Base-by-base conservation (phyloP, 2,329 filamentous ascomycete species). In the Aspergillus fructus region DNA sequence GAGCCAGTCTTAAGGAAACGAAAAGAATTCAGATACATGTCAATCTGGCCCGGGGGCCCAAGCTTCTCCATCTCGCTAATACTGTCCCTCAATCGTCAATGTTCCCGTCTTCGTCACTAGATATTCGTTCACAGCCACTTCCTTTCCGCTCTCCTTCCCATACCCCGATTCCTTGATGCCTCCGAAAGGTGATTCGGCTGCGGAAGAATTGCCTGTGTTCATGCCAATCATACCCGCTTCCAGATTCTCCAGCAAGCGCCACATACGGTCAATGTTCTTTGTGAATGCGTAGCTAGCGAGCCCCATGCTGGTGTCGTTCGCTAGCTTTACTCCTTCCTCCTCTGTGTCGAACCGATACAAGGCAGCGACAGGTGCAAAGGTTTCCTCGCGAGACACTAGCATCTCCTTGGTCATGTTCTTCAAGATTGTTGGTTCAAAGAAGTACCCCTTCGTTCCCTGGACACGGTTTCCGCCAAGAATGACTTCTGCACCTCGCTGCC, bases 151-250 rank as follows among this genome's bases (percentile, higher is more conserved):
- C 68, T 88, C 86, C 70, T 89, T 88, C 21, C 86, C 86, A 67
- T 88, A 88, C 0, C 86, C 86, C 5, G 81, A 85, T 66, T 88
- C 84, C 74, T 88, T 88, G 66, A 88, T 86, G 3, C 86, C 86
- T 17, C 86, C 86, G 66, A 89, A 89, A 3, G 86, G 86, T 21
- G 83, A 83, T 67, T 89, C 86, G 0, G 85, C 85, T 2, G 85
- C 85, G 1, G 85, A 87, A n/a, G 80, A 78, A 65, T 87, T 87
- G 77, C 83, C 81, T 55, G 82, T 85, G 64, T 87, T 87, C 74
- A 87, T 75, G 13, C 86, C 86, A 66, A 89, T 85, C 86, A 89
- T 89, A 3, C 86, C 86, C 4, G 86, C 86, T 68, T 89, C 85
- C 34, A 89, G 69, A 62, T 84, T 86, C 76, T 89, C 86, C 56